Evolutionary conservation across 2,329 filamentous ascomycete genomes (phyloP).

Genomic region (Neopestalotiopsis sp.): DNA sequence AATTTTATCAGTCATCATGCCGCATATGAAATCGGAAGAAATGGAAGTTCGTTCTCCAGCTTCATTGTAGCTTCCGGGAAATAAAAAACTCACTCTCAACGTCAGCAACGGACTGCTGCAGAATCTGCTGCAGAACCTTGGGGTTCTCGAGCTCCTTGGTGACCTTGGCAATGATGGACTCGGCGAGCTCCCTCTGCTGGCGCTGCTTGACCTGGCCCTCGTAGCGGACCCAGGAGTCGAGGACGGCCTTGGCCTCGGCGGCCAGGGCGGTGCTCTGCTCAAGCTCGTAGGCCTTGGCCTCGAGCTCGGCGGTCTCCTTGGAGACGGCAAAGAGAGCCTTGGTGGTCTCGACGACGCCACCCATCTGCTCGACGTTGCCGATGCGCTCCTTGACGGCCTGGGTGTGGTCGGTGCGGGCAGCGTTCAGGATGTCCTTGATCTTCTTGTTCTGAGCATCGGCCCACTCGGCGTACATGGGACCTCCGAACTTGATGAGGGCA

Average conservation of each 20-base stretch:
- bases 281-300: constrained; percentile 95
- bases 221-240: constrained; percentile 99
- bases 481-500: constrained; percentile 90
- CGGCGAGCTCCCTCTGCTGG: constrained; percentile 95
- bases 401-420: constrained; percentile 92
- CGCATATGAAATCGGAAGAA: background rate
- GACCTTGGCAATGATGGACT: constrained; percentile 94
- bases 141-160: constrained; percentile 99
- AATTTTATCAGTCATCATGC: constrained; percentile 38
- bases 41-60: background rate
- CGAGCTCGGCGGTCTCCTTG: constrained; percentile 97
- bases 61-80: background rate
- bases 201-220: constrained; percentile 98
- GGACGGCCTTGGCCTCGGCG: constrained; percentile 89
- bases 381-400: constrained; percentile 94
- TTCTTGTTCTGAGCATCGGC: constrained; percentile 86
- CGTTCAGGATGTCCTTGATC: constrained; percentile 94
- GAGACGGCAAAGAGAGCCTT: constrained; percentile 97
- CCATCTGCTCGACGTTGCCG: constrained; percentile 91
- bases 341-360: constrained; percentile 92
- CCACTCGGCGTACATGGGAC: constrained; percentile 91
- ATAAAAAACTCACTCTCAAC: constrained; percentile 77
- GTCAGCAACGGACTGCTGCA: constrained; percentile 94
- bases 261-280: constrained; percentile 95
- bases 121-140: constrained; percentile 95